Evolutionary conservation across 768 basidiomycete genomes (phyloP).

Genomic region (Leucogyrophana mollusca): DNA sequence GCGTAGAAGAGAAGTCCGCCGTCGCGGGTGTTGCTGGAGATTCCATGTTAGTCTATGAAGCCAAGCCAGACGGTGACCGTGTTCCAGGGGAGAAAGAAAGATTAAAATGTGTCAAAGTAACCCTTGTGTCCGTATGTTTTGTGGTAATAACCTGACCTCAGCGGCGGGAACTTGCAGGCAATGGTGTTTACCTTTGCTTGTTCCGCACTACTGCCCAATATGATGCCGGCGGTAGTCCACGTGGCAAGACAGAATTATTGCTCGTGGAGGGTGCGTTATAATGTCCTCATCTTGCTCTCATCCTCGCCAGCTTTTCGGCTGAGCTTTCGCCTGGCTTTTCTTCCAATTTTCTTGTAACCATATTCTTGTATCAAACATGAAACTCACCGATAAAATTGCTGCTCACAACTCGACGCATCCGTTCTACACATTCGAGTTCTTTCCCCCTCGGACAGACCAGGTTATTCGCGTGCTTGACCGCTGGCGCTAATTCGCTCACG

Average conservation of each 20-base stretch:
- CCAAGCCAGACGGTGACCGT: too few species aligned
- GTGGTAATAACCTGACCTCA: background rate
- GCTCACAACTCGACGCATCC: slow-evolving; percentile 45
- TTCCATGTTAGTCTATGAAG: slow-evolving; percentile 36
- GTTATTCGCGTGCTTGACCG: slow-evolving; percentile 36
- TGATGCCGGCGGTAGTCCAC: background rate
- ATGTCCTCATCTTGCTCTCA: background rate
- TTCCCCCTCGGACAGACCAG: slow-evolving; percentile 93
- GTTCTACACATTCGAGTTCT: slow-evolving; percentile 95
- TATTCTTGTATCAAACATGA: slow-evolving; percentile 48
- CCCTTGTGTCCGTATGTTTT: background rate
- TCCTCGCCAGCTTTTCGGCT: too few species aligned
- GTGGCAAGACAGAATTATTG: background rate
- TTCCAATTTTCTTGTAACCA: background rate
- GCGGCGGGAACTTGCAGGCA: background rate
- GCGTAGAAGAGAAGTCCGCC: slow-evolving; percentile 83
- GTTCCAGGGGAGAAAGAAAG: background rate
- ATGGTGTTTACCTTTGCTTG: slow-evolving; percentile 29
- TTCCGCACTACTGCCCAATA: background rate
- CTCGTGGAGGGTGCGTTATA: background rate
- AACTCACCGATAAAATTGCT: slow-evolving; percentile 68
- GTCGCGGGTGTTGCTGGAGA: slow-evolving; percentile 64
- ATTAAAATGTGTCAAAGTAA: background rate
- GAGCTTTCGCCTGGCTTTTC: too few species aligned
- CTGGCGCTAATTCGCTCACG: slow-evolving; percentile 2